phyloP scores from a whole-genome alignment of 2,329 filamentous ascomycete genomes.

The Cryphonectria nitschkei region DNA sequence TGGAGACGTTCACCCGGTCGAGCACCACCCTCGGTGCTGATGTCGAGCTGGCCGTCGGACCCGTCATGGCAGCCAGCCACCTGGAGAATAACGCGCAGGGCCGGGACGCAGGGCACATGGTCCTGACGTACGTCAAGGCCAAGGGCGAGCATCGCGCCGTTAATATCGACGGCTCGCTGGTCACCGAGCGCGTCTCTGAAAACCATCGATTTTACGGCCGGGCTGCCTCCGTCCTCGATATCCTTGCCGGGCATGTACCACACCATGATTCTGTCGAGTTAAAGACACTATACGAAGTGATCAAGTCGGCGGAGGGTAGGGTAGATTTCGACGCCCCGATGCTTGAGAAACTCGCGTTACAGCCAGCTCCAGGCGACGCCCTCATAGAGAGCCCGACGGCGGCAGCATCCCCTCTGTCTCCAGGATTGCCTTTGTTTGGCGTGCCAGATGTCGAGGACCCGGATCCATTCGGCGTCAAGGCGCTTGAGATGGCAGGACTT shows the following conservation, averaged over 20 bases:
- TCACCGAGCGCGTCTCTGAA: constrained; percentile 61
- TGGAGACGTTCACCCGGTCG: constrained; percentile 82
- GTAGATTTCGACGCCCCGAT: constrained; percentile 70
- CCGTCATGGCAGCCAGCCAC: constrained; percentile 62
- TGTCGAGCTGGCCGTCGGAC: constrained; percentile 75
- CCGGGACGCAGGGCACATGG: constrained; percentile 57
- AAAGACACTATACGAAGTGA: constrained; percentile 72
- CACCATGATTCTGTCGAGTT: constrained; percentile 58
- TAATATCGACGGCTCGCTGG: constrained; percentile 59
- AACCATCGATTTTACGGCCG: constrained; percentile 62
- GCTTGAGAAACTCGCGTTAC: constrained; percentile 64
- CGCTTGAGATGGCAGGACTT: constrained; percentile 86
- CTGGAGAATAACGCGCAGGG: constrained; percentile 55
- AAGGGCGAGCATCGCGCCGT: constrained; percentile 59
- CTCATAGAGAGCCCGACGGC: constrained; percentile 52
- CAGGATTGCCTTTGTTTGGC: constrained; percentile 64
- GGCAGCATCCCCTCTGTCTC: constrained; percentile 38
- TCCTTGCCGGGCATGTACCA: constrained; percentile 59
- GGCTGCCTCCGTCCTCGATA: constrained; percentile 56
- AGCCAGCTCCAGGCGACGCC: constrained; percentile 78
- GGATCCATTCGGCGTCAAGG: constrained; percentile 88
- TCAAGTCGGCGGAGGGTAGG: constrained; percentile 87
- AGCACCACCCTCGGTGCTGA: constrained; percentile 82
- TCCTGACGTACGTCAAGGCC: constrained; percentile 63
- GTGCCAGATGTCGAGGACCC: constrained; percentile 80